Evolutionary conservation across 352 stramenopile genomes (phyloP).

Genomic region (Nothophytophthora sp.): DNA sequence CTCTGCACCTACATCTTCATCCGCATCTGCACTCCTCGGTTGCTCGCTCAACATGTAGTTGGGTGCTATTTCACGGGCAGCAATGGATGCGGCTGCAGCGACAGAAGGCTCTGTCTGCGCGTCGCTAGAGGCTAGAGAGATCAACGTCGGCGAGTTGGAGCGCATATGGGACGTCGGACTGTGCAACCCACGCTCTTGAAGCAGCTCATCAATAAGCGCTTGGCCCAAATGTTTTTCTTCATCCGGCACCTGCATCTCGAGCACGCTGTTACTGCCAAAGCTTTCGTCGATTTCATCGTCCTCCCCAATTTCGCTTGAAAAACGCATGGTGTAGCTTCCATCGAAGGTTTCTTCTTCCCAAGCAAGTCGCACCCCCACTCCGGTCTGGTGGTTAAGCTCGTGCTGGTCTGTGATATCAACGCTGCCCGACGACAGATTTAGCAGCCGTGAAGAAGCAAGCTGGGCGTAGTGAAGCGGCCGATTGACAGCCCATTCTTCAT

Average conservation of each 20-base stretch:
- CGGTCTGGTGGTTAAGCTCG: constrained; percentile 9
- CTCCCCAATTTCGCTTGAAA: constrained; percentile 18
- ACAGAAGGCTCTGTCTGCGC: constrained; percentile 14
- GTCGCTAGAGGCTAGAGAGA: constrained; percentile 15
- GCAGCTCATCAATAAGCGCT: constrained; percentile 17
- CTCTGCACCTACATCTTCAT: constrained; percentile 23
- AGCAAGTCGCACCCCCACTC: constrained; percentile 12
- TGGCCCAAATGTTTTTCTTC: constrained; percentile 23
- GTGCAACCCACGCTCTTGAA: constrained; percentile 7
- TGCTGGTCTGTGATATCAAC: constrained; percentile 30
- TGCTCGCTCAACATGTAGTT: constrained; percentile 19
- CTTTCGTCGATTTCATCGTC: constrained; percentile 24
- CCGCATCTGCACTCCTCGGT: constrained; percentile 6
- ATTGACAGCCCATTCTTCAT: constrained; percentile 16
- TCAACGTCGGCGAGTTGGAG: constrained; percentile 2
- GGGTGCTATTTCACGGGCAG: constrained; percentile 9
- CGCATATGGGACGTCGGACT: constrained; percentile 1
- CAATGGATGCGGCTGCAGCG: constrained; percentile 8
- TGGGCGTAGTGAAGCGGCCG: constrained; percentile 20
- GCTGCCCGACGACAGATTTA: constrained; percentile 26
- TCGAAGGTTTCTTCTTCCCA: constrained; percentile 16
- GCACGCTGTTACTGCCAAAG: constrained; percentile 27
- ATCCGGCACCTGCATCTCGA: constrained; percentile 26
- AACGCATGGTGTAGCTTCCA: constrained; percentile 9
- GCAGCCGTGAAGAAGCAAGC: constrained; percentile 14